Percentiles rank a stretch among this genome's conserved stretches.
phyloP scores from a whole-genome alignment of 192 early-diverging fungal genomes.

The Chytriomyces confervae region DNA sequence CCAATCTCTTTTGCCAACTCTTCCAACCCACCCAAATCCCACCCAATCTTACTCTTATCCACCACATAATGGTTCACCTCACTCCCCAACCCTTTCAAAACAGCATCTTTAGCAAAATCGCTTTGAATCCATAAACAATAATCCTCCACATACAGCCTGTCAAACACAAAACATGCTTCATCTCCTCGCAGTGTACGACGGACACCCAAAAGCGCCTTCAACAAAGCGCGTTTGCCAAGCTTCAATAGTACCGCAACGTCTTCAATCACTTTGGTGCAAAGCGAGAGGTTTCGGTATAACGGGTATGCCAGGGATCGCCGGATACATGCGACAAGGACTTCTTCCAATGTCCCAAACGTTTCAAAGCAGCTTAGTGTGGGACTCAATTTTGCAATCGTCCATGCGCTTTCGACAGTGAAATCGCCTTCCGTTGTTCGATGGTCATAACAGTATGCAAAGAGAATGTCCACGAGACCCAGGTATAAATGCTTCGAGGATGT shows the following conservation, averaged over 20 bases:
- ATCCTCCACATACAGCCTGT: slow-evolving; percentile 89
- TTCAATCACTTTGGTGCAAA: slow-evolving; percentile 73
- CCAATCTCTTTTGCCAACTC: slow-evolving; percentile 60
- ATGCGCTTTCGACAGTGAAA: slow-evolving; percentile 83
- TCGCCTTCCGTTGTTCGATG: slow-evolving; percentile 84
- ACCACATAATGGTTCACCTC: slow-evolving; percentile 77
- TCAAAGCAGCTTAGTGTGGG: slow-evolving; percentile 81
- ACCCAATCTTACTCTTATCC: slow-evolving; percentile 72
- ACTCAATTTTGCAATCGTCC: slow-evolving; percentile 87
- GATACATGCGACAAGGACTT: slow-evolving; percentile 66
- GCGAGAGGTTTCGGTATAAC: slow-evolving; percentile 78
- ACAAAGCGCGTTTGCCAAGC: slow-evolving; percentile 78
- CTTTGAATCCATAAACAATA: slow-evolving; percentile 96
- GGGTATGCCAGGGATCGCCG: slow-evolving; percentile 89
- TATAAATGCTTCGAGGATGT: slow-evolving; percentile 58
- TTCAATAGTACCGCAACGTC: slow-evolving; percentile 85
- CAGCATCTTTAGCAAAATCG: slow-evolving; percentile 75
- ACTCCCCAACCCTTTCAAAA: slow-evolving; percentile 76
- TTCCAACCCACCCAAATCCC: slow-evolving; percentile 83
- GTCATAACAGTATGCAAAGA: slow-evolving; percentile 92
- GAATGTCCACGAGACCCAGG: slow-evolving; percentile 85
- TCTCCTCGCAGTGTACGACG: slow-evolving; percentile 83
- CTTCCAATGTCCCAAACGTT: slow-evolving; percentile 68
- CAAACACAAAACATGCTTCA: slow-evolving; percentile 86
- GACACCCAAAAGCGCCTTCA: slow-evolving; percentile 80